Conservation (phyloP, 1,139 yeast species). For the Diutina sp. region DNA sequence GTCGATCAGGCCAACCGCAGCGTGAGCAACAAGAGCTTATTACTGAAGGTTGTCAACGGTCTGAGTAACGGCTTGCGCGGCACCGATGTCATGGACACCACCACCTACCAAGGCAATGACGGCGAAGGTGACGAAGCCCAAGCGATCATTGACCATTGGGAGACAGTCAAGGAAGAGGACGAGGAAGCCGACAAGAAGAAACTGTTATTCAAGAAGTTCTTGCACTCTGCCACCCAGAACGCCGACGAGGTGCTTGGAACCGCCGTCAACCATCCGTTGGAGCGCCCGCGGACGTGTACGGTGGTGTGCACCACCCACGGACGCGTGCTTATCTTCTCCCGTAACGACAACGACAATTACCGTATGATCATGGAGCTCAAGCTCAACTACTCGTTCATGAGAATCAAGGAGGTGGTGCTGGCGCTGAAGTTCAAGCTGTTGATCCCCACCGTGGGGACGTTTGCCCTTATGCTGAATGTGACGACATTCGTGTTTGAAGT, state of each 20-base stretch:
- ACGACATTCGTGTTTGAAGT: conserved; percentile 44
- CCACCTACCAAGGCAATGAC: neutral
- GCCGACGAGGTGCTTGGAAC: conserved; percentile 1
- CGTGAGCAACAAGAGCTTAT: conserved; percentile 16
- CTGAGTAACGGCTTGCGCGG: conserved; percentile 18
- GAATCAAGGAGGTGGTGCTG: conserved; percentile 40
- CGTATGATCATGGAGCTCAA: conserved; percentile 37
- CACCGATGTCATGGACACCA: conserved; percentile 5
- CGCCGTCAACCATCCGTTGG: conserved; percentile 11
- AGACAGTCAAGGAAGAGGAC: neutral
- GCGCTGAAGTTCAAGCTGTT: conserved; percentile 18
- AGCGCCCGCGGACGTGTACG: conserved; percentile 29
- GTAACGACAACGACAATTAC: conserved; percentile 20
- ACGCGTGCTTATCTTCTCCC: conserved; percentile 35
- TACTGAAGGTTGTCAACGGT: conserved; percentile 48
- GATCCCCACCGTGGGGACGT: conserved; percentile 30
- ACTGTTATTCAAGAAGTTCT: conserved; percentile 18
- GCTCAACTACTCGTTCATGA: conserved; percentile 33
- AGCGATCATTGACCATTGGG: neutral
- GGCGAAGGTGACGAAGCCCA: conserved; percentile 1
- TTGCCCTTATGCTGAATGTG: conserved; percentile 33
- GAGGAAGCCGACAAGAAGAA: neutral
- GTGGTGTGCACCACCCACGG: conserved; percentile 44
- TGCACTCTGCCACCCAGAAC: conserved; percentile 6
- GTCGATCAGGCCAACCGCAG: conserved; percentile 13